Base-by-base conservation (phyloP, 495 filamentous ascomycete species). In the Hypoxylon cercidicola region DNA sequence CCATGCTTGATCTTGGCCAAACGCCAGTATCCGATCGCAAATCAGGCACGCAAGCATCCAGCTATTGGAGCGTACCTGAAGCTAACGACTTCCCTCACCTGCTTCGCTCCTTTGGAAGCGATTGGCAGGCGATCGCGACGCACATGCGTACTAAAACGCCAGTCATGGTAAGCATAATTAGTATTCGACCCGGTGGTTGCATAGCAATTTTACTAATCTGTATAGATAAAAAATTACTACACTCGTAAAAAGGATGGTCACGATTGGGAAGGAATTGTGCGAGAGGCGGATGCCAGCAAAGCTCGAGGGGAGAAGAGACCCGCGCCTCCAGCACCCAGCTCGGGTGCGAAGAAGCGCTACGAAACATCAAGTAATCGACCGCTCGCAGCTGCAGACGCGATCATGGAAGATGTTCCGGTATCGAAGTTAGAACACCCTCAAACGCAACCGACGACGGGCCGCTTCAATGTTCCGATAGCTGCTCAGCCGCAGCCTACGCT, bases 11-110 rank as follows among this genome's bases (percentile, higher is more conserved):
- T 59, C 66, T 82, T 65, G 41, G 76, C 9, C 74, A 69, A 43
- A 43, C 77, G 21, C 45, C 70, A 8, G 76, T 70, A 28, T 70
- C 76, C 18, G 79, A 82, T 34, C 81, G 78, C 34, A 78, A 71
- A 54, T 75, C 84, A 37, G 80, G 81, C n/a, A 78, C 82, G 4
- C 73, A 84, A 54, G 87, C 92, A 6, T 96, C 92, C 1, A 97
- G 95, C 72, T 99, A 99, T 75, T 99, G 95, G 95, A 97, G 94
- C 63, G 95, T 98, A 21, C 89, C 90, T 1, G 95, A 99, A 74
- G 85, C 89, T 28, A 87, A 80, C 19, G 92, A 97, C 72, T 98
- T 99, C 71, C 87, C 88, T 0, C 82, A 81, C 21, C 77, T 93
- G 50, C 79, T 98, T 41, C 85, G 80, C 45, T 86, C 94, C 55